Evolutionary conservation across 2,329 filamentous ascomycete species (phyloP), one percentile per base, ranked within the genome.

Genomic region (Westerdykella aurantiaca): DNA sequence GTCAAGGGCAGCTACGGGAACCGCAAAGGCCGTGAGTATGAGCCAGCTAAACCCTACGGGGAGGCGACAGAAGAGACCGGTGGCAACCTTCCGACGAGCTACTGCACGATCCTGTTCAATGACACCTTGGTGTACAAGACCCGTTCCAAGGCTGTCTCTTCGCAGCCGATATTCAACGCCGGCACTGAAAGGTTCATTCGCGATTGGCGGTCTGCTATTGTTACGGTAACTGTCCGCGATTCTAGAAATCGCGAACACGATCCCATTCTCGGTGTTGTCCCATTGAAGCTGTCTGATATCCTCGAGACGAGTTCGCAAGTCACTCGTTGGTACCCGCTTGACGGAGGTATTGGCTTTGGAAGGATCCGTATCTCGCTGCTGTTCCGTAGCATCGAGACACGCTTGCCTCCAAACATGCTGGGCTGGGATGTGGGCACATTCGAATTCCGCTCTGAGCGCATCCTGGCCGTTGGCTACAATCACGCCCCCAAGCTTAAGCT

Each of bases 381-480:
- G 3, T 95, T 96, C 79, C 83, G 91, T 22, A 90, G 87, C 22
- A 80, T 96, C 35, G 90, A 95, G 65, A 85, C 91, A 42, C 82
- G 82, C 37, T 75, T 97, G 1, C 90, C 90, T n/a, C 86, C 86
- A 0, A 72, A 82, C 34, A 85, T 95, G 67, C 78, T 96, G 4
- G 89, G 91, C 9, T 97, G 91, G 87, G 88, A 96, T 48, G 87
- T 97, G 35, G 93, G 93, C 31, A 95, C 91, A 0, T 95, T 97
- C 60, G 85, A 95, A 60, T 94, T 97, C 62, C 71, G 78, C 0
- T 88, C 84, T 0, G 77, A 88, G 39, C 77, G 74, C 13, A 82
- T 97, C 38, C 76, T 77, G 0, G 81, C 85, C 0, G 69, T 76
- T 12, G 76, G 76, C 38, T 89, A 85, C 56, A 71, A 74, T 1